A percentile compares a stretch with the other conserved stretches of the same genome.
These are phyloP conservation scores for Cladophialophora carrionii DNA, from an alignment of 2,329 filamentous ascomycete species.

Conservation along the genomic window DNA sequence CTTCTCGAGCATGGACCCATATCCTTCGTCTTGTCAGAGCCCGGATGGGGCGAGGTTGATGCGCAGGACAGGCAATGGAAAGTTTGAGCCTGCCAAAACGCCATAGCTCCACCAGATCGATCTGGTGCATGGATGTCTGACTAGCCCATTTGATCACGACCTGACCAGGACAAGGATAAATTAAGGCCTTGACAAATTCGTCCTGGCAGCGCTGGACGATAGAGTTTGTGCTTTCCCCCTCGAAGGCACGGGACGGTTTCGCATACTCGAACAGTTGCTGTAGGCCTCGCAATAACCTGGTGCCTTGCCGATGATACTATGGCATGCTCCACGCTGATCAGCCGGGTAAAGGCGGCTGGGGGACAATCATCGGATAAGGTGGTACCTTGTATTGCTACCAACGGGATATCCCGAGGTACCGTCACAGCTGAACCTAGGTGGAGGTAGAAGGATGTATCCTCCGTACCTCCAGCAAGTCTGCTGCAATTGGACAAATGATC, in stretches of 20 bases:
- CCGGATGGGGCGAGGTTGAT: conserved; percentile 18
- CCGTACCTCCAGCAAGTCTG: neutral
- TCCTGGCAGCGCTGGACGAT: conserved; percentile 17
- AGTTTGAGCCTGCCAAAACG: conserved; percentile 18
- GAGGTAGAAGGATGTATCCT: neutral
- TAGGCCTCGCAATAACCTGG: neutral
- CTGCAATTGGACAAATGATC: neutral
- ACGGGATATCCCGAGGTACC: conserved; percentile 1
- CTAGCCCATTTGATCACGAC: conserved; percentile 18
- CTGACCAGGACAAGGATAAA: conserved; percentile 20
- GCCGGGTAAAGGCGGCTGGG: neutral
- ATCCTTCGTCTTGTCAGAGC: conserved; percentile 15
- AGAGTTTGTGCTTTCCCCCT: conserved; percentile 2
- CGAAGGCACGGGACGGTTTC: neutral
- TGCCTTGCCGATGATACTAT: neutral
- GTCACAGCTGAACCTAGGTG: neutral
- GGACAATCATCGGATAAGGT: neutral
- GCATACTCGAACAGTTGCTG: neutral
- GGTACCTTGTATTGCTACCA: neutral
- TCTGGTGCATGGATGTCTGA: conserved; percentile 26
- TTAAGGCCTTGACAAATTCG: conserved; percentile 32
- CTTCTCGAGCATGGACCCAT: conserved; percentile 15
- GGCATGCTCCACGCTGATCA: neutral
- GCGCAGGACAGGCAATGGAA: conserved; percentile 28
- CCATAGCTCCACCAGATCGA: conserved; percentile 35